phyloP scores from a whole-genome alignment of 108 stramenopile species.

The Nitzschia putrida region DNA sequence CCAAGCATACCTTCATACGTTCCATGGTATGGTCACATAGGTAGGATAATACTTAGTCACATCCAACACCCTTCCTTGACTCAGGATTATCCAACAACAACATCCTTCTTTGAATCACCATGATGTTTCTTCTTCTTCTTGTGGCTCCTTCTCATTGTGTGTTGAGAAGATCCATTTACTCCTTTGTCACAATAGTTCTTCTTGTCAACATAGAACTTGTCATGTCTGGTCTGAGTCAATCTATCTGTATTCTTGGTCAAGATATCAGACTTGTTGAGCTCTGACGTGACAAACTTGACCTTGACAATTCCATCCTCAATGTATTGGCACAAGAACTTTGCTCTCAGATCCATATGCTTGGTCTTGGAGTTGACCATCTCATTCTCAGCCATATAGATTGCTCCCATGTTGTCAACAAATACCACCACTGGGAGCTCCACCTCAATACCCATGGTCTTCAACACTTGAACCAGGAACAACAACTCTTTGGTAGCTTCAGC shows the following conservation, averaged over 20 bases:
- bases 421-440: too few species aligned
- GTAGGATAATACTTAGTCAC: too few species aligned
- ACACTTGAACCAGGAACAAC: conserved; percentile 12
- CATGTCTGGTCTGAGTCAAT: too few species aligned
- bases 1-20: too few species aligned
- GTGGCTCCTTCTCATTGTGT: too few species aligned
- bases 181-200: too few species aligned
- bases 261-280: background rate
- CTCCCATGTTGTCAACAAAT: conserved; percentile 44
- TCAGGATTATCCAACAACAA: too few species aligned
- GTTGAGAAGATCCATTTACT: too few species aligned
- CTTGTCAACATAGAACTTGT: too few species aligned
- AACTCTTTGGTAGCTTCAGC: conserved; percentile 26
- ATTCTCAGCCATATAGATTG: conserved; percentile 33
- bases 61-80: background rate
- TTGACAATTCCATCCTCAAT: conserved; percentile 5
- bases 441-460: conserved; percentile 18
- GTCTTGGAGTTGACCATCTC: background rate
- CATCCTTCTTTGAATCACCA: too few species aligned
- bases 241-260: conserved; percentile 30
- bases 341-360: conserved; percentile 26
- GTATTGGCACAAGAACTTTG: background rate
- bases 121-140: too few species aligned
- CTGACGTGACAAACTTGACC: conserved; percentile 2
- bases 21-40: too few species aligned